These are phyloP conservation scores for Dendrothele bispora DNA, from an alignment of 768 basidiomycete species.

Conservation along the genomic window DNA sequence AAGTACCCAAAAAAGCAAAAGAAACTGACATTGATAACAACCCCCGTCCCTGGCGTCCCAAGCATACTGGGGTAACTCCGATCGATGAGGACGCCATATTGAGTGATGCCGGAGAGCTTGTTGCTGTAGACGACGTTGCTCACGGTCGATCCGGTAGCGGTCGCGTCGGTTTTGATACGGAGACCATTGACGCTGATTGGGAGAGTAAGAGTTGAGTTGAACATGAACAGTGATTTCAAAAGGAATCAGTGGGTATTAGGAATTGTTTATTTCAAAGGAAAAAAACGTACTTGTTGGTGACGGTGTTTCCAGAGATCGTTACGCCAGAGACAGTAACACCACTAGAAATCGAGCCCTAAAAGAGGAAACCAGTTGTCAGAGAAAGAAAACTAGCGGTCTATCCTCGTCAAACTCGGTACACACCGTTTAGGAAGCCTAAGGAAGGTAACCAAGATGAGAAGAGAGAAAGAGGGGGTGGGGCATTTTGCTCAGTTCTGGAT, in stretches of 20 bases:
- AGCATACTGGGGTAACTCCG: constrained; percentile 18
- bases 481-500: no score
- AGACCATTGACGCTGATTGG: constrained; percentile 15
- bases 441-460: no score
- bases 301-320: constrained; percentile 18
- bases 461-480: no score
- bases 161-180: constrained; percentile 19
- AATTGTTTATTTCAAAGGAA: no score
- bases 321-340: constrained; percentile 12
- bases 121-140: constrained; percentile 14
- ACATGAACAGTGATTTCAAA: no score
- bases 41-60: constrained; percentile 19
- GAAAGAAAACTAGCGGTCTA: neutral
- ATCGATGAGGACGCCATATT: constrained; percentile 19
- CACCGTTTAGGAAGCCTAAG: no score
- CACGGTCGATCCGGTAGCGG: constrained; percentile 14
- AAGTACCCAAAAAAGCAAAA: neutral
- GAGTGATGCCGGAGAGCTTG: constrained; percentile 18
- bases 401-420: neutral
- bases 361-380: neutral
- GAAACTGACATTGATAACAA: constrained; percentile 15
- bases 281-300: constrained; percentile 13
- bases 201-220: no score
- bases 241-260: no score
- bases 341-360: constrained; percentile 16